A percentile compares a stretch with the other conserved stretches of the same genome.
Evolutionary conservation across 257 asterid genomes (phyloP).

Genomic region (Solanum chmielewskii): DNA sequence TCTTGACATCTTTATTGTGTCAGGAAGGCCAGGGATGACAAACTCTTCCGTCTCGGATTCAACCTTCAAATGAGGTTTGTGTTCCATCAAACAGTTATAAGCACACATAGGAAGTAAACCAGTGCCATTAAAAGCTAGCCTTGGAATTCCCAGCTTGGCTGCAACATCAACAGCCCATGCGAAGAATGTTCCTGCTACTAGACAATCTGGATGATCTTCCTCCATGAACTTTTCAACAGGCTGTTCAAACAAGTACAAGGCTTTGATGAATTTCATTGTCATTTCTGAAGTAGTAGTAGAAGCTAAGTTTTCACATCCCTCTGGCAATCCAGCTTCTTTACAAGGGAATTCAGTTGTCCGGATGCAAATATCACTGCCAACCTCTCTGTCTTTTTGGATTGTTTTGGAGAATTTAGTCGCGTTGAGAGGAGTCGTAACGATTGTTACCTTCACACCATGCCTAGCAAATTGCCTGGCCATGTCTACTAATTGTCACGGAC

Average conservation of each 20-base stretch:
- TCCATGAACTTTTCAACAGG: conserved; percentile 11
- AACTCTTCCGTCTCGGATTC: conserved; percentile 22
- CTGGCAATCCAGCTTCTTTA: neutral
- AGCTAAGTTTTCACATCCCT: neutral
- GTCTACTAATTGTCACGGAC: too few species aligned
- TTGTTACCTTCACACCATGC: neutral
- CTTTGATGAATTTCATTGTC: neutral
- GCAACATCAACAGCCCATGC: conserved; percentile 20
- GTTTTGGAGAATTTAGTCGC: neutral
- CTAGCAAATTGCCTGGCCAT: neutral
- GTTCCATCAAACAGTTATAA: neutral
- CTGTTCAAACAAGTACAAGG: conserved; percentile 11
- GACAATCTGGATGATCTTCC: conserved; percentile 18
- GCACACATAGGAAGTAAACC: conserved; percentile 17
- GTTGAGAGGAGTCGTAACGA: neutral
- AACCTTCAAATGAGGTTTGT: conserved; percentile 11
- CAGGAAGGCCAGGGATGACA: conserved; percentile 18
- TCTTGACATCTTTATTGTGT: conserved; percentile 4
- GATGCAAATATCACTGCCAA: neutral
- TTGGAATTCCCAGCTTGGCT: conserved; percentile 7
- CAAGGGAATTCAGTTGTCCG: neutral
- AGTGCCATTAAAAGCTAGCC: conserved; percentile 15
- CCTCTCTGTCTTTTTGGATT: neutral
- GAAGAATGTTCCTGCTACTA: conserved; percentile 12
- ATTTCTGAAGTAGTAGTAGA: neutral